These are phyloP conservation scores for Planoprotostelium fungivorum DNA, from an alignment of 78 protist genomes.

Conservation along the genomic window DNA sequence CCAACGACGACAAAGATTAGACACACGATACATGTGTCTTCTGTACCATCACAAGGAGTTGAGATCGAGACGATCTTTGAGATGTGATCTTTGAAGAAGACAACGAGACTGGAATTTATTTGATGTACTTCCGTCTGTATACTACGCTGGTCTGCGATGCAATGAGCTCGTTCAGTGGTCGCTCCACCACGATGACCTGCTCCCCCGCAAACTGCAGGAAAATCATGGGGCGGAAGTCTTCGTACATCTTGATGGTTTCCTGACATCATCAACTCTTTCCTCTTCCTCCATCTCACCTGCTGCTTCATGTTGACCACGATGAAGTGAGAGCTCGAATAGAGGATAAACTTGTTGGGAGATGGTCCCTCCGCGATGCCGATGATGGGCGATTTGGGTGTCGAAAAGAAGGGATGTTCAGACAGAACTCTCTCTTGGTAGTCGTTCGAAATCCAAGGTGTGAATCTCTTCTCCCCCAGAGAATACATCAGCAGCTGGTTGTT, in stretches of 20 bases:
- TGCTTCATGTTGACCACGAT: background rate
- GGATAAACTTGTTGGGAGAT: background rate
- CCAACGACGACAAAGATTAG: no score
- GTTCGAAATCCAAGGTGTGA: no score
- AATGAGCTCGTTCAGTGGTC: background rate
- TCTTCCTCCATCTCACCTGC: background rate
- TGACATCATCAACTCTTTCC: background rate
- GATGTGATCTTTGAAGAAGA: no score
- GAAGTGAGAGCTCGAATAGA: background rate
- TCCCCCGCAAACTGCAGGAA: background rate
- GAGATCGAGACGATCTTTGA: no score
- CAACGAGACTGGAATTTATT: no score
- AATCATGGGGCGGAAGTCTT: background rate
- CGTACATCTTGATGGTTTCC: background rate
- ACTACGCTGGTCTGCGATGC: background rate
- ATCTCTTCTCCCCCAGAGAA: no score
- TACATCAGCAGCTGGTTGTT: no score
- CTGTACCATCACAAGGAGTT: no score
- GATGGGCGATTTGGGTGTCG: background rate
- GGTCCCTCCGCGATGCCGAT: background rate
- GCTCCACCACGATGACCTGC: background rate
- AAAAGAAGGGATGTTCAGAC: background rate
- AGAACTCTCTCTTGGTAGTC: no score
- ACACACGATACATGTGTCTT: no score
- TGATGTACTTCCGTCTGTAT: background rate